A percentile compares a stretch with the other conserved stretches of the same genome.
Conservation (phyloP, 2,329 filamentous ascomycete genomes). For the Aspergillus terreus region DNA sequence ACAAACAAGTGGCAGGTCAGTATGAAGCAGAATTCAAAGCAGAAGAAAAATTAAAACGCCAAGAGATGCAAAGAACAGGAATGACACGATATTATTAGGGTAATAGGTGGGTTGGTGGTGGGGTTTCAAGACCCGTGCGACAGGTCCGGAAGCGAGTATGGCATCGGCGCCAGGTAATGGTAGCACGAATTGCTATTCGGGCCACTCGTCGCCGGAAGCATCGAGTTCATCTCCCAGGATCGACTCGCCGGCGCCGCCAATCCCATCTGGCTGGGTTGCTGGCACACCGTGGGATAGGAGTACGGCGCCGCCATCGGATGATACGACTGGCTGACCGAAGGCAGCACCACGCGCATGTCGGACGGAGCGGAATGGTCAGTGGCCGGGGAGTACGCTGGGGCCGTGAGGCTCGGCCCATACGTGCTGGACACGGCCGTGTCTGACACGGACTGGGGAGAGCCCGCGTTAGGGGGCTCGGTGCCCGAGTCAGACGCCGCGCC, state of each 20-base stretch:
- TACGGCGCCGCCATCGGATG: conserved; percentile 26
- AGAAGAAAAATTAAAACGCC: conserved; percentile 10
- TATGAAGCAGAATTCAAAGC: not conserved
- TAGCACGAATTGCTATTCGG: conserved; percentile 26
- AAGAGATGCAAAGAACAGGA: conserved; percentile 13
- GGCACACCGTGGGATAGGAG: conserved; percentile 31
- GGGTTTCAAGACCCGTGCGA: conserved; percentile 18
- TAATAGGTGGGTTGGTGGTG: conserved; percentile 5
- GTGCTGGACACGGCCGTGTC: conserved; percentile 42
- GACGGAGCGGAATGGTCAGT: conserved; percentile 30
- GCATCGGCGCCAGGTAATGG: conserved; percentile 30
- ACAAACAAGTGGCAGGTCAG: conserved; percentile 1
- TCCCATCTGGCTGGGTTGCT: conserved; percentile 24
- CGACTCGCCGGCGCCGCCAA: conserved; percentile 31
- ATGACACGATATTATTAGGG: conserved; percentile 3
- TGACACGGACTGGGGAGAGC: conserved; percentile 48
- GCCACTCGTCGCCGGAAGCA: conserved; percentile 25
- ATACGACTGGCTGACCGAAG: conserved; percentile 30
- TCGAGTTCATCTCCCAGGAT: conserved; percentile 37
- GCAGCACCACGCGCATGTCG: conserved; percentile 37
- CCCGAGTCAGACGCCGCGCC: conserved; percentile 46
- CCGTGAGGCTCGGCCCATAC: conserved; percentile 42
- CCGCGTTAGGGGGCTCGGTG: conserved; percentile 45
- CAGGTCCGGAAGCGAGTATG: conserved; percentile 30
- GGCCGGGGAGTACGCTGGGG: conserved; percentile 45